Conservation (phyloP, 805 yeast species). For the Starmerella bombicola region DNA sequence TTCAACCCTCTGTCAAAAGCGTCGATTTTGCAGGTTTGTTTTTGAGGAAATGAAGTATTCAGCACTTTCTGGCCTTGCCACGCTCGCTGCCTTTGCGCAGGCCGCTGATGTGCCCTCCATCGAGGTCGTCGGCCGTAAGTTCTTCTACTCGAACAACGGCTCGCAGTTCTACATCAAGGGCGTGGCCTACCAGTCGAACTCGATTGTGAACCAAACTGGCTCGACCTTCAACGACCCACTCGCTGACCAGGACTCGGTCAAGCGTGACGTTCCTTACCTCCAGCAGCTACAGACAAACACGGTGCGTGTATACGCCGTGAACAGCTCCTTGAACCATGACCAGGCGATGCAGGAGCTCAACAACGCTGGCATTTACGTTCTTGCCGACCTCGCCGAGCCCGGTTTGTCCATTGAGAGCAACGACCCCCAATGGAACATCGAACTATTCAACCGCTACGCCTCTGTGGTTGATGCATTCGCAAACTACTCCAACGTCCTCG, state of each 20-base stretch:
- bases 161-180: slow-evolving; percentile 81
- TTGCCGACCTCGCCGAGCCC: slow-evolving; percentile 86
- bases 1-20: not conserved
- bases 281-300: slow-evolving; percentile 58
- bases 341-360: slow-evolving; percentile 61
- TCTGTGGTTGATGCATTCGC: slow-evolving; percentile 70
- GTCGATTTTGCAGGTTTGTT: not conserved
- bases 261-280: slow-evolving; percentile 73
- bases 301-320: slow-evolving; percentile 75
- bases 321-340: slow-evolving; percentile 59
- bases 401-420: slow-evolving; percentile 61
- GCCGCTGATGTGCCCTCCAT: slow-evolving; percentile 37
- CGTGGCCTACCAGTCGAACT: slow-evolving; percentile 69
- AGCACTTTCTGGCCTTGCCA: slow-evolving; percentile 16
- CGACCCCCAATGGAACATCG: slow-evolving; percentile 65
- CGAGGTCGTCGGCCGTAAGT: slow-evolving; percentile 59
- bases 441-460: slow-evolving; percentile 63
- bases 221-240: slow-evolving; percentile 55
- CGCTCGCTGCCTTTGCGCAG: slow-evolving; percentile 20
- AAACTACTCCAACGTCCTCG: slow-evolving; percentile 68
- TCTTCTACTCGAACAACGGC: slow-evolving; percentile 59
- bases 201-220: slow-evolving; percentile 32
- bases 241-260: slow-evolving; percentile 54
- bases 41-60: slow-evolving; percentile 27
- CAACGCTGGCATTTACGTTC: slow-evolving; percentile 82